Evolutionary conservation across 1,284 basidiomycete species (phyloP).

Genomic region (Malassezia dermatis): DNA sequence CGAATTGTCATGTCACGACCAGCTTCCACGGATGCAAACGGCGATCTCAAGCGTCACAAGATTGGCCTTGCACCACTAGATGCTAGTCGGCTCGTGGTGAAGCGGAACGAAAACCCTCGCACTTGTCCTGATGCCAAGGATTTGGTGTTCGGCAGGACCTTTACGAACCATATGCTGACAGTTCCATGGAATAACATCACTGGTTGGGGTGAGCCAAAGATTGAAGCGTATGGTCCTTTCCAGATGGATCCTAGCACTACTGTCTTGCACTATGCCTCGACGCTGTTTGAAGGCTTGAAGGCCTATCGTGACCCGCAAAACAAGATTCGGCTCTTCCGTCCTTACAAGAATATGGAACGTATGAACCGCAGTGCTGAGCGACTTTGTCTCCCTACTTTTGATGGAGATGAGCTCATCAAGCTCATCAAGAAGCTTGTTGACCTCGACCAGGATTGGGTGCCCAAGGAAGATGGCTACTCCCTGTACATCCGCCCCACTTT

Average conservation of each 20-base stretch:
- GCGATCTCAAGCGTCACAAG: constrained; percentile 2
- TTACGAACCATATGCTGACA: constrained; percentile 84
- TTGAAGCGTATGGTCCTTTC: constrained; percentile 70
- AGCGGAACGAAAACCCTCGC: constrained; percentile 38
- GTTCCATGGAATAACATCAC: constrained; percentile 63
- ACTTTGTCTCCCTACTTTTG: constrained; percentile 69
- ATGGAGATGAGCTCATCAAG: constrained; percentile 66
- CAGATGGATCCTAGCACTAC: constrained; percentile 69
- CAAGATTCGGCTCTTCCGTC: constrained; percentile 77
- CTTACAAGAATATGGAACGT: constrained; percentile 90
- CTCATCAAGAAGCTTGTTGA: constrained; percentile 80
- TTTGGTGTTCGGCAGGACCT: constrained; percentile 54
- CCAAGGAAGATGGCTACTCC: constrained; percentile 75
- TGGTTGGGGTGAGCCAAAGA: constrained; percentile 75
- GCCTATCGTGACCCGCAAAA: constrained; percentile 75
- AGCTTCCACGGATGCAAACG: background rate
- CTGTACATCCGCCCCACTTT: constrained; percentile 74
- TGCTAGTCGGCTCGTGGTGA: constrained; percentile 14
- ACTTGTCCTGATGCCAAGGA: constrained; percentile 47
- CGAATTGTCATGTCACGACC: background rate
- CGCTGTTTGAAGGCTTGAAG: constrained; percentile 89
- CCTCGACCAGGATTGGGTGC: constrained; percentile 86
- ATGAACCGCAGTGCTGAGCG: constrained; percentile 58
- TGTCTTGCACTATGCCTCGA: constrained; percentile 84
- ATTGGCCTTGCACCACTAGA: constrained; percentile 4